Percentiles rank a stretch among this genome's conserved stretches.
These are phyloP conservation scores for Trifolium pratense DNA, from an alignment of 306 rosid species.

Conservation along the genomic window DNA sequence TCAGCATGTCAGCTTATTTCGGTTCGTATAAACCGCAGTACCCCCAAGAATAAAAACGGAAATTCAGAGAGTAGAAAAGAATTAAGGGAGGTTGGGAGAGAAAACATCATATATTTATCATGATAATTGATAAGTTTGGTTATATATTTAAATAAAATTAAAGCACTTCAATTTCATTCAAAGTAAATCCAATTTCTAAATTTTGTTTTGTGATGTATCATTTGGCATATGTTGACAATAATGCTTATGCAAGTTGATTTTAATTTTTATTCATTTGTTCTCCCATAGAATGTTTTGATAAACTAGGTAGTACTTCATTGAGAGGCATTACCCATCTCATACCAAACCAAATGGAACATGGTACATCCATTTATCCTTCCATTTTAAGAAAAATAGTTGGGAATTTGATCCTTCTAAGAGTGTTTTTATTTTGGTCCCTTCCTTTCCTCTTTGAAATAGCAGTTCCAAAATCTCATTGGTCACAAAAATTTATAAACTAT, in stretches of 20 bases:
- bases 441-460: background rate
- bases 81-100: no score
- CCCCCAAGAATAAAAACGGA: no score
- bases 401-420: conserved; percentile 4
- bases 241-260: conserved; percentile 19
- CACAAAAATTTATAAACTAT: no score
- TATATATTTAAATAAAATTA: background rate
- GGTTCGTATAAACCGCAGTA: no score
- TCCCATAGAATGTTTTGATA: background rate
- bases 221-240: conserved; percentile 35
- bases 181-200: conserved; percentile 21
- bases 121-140: conserved; percentile 3
- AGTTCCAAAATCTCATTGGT: background rate
- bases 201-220: conserved; percentile 17
- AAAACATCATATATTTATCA: no score
- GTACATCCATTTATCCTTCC: conserved; percentile 11
- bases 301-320: background rate
- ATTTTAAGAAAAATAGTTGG: background rate
- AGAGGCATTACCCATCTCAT: background rate
- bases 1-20: no score
- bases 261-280: conserved; percentile 18
- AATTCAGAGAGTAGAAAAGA: no score
- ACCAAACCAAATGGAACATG: background rate
- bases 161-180: conserved; percentile 21
- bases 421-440: background rate